A percentile compares a stretch with the other conserved stretches of the same genome.
These are phyloP conservation scores for Curvularia eragrostidis DNA, from an alignment of 2,329 filamentous ascomycete genomes.

Conservation along the genomic window DNA sequence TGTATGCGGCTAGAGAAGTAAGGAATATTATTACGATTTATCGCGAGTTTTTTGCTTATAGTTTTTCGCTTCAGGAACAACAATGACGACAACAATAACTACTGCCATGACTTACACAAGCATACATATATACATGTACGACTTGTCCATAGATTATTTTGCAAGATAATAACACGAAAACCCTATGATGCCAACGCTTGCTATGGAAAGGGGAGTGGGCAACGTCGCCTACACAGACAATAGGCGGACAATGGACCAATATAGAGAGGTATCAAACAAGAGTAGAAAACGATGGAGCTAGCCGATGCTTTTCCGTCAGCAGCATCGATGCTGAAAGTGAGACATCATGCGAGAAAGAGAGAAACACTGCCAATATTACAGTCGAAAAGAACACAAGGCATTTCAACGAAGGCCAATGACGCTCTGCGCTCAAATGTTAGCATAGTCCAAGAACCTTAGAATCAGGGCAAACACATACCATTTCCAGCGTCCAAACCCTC, in stretches of 20 bases:
- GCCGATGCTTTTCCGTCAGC: slow-evolving; percentile 20
- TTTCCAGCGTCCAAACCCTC: slow-evolving; percentile 97
- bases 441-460: not conserved
- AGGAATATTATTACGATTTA: no score
- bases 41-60: not conserved
- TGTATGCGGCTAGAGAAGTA: no score
- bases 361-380: slow-evolving; percentile 25
- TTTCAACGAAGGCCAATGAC: slow-evolving; percentile 79
- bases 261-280: slow-evolving; percentile 39
- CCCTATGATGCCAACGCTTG: slow-evolving; percentile 22
- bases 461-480: slow-evolving; percentile 59
- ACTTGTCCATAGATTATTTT: not conserved
- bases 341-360: slow-evolving; percentile 11
- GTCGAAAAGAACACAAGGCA: slow-evolving; percentile 15
- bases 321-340: slow-evolving; percentile 15
- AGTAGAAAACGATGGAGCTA: slow-evolving; percentile 17
- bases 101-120: not conserved
- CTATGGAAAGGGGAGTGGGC: slow-evolving; percentile 26
- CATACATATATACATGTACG: not conserved
- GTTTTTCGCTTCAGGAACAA: not conserved
- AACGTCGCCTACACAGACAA: not conserved
- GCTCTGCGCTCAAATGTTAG: slow-evolving; percentile 60
- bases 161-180: not conserved
- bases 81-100: not conserved
- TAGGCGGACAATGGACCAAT: slow-evolving; percentile 9